Base-by-base conservation (phyloP, 2,329 filamentous ascomycete species). In the Calonectria pteridis region DNA sequence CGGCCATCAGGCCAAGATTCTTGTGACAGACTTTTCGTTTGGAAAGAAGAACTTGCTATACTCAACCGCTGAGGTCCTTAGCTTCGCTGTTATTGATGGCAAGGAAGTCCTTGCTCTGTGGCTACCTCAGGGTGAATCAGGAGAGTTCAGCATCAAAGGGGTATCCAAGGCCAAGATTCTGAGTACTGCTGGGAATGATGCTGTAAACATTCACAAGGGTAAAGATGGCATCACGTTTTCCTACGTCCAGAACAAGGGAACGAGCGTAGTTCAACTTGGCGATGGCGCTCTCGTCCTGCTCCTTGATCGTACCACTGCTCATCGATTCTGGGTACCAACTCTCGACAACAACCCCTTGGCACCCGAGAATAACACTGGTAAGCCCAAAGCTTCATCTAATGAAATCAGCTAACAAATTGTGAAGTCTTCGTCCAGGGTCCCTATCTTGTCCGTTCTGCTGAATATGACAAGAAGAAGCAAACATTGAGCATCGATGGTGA, bases 1-100 rank as follows among this genome's bases (percentile, higher is more conserved):
- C 69, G 91, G 91, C 1, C 89, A 91, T 46, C 89, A 92, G 69
- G 88, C 90, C 10, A 92, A 93, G 84, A 89, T 93, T 20, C 81
- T 92, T 4, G 89, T 91, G 0, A 91, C 90, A 0, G 91, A 93
- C 76, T 93, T 92, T 71, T 80, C 75, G 1, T 87, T 92, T 49
- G 91, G 90, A 1, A 80, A 83, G 10, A 84, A 89, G 73, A 87
- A 82, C 0, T 79, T 91, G 0, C 79, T 91, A 0, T 91, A 91
- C 79, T 90, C 89, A 0, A 91, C 89, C 1, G 88, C 88, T 0
- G 89, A 91, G 73, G 84, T 91, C 0, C 78, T 91, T 14, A 91
- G 87, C 74, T 89, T 89, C 69, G 83, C 88, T 0, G 74, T 86
- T 0, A 84, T 90, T 10, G 88, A 89, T 40, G 83, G 82, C 9